Evolutionary conservation across 2,329 filamentous ascomycete species (phyloP).

Genomic region (Alternaria burnsii): DNA sequence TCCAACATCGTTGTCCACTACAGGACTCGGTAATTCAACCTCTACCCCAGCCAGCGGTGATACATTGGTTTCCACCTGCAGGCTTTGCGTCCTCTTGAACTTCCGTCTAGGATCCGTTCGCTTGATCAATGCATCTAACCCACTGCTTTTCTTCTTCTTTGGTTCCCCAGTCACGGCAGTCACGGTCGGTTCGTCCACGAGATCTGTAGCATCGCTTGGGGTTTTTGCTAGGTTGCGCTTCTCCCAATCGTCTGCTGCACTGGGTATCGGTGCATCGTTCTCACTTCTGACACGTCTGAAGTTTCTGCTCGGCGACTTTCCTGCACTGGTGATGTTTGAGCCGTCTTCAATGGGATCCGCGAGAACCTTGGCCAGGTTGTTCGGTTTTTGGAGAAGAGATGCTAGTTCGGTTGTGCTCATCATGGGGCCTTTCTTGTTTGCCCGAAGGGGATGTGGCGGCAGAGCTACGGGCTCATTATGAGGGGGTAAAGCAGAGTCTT

Average conservation of each 20-base stretch:
- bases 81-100: slow-evolving; percentile 40
- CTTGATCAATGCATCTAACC: slow-evolving; percentile 39
- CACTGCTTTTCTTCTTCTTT: slow-evolving; percentile 25
- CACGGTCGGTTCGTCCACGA: slow-evolving; percentile 5
- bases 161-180: neutral
- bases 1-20: slow-evolving; percentile 63
- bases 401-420: slow-evolving; percentile 44
- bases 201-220: neutral
- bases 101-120: slow-evolving; percentile 43
- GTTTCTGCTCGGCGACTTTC: slow-evolving; percentile 24
- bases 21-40: slow-evolving; percentile 40
- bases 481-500: neutral
- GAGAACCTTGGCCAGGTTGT: slow-evolving; percentile 22
- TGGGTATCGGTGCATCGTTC: slow-evolving; percentile 46
- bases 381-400: slow-evolving; percentile 31
- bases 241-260: slow-evolving; percentile 41
- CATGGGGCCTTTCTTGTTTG: slow-evolving; percentile 28
- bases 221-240: slow-evolving; percentile 32
- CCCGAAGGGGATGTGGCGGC: slow-evolving; percentile 30
- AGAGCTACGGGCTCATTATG: slow-evolving; percentile 23
- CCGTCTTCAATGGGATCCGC: slow-evolving; percentile 39
- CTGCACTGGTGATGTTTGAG: neutral
- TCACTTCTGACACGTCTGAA: slow-evolving; percentile 42
- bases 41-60: slow-evolving; percentile 24
- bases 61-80: slow-evolving; percentile 34